These are phyloP conservation scores for Umbilicus rupestris DNA, from an alignment of 164 flowering plant species.

Conservation along the genomic window DNA sequence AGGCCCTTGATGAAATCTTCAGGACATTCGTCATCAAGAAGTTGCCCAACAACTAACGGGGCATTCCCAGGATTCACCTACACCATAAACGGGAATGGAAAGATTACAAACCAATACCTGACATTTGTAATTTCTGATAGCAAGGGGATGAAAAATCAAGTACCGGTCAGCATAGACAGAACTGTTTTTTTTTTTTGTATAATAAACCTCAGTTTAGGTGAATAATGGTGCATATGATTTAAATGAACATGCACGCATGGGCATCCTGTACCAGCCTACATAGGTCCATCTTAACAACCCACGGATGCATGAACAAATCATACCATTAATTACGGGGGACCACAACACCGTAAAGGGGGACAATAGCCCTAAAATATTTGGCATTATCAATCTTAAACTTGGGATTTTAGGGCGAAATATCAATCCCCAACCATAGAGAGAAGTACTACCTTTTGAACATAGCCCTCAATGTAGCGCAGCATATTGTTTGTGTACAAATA, in stretches of 20 bases:
- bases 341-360: not conserved
- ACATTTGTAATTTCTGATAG: not conserved
- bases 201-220: not conserved
- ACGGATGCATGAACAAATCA: too few relatives aligned
- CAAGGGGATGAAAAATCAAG: not conserved
- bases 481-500: conserved; percentile 86
- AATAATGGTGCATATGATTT: not conserved
- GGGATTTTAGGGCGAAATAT: not conserved
- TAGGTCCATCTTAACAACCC: too few relatives aligned
- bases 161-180: not conserved
- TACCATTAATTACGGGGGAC: not conserved
- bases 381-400: not conserved
- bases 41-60: conserved; percentile 95
- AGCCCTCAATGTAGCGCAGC: conserved; percentile 99
- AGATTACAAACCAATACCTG: not conserved
- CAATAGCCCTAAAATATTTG: not conserved
- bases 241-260: not conserved
- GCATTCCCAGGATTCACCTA: conserved; percentile 99
- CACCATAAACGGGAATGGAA: conserved; percentile 10
- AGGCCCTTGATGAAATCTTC: conserved; percentile 99
- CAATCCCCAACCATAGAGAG: not conserved
- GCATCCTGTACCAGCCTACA: not conserved
- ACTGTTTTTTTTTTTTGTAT: not conserved
- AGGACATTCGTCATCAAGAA: conserved; percentile 98
- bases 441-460: conserved; percentile 80